phyloP scores from a whole-genome alignment of 805 yeast genomes.

The Starmerella tilneyi region DNA sequence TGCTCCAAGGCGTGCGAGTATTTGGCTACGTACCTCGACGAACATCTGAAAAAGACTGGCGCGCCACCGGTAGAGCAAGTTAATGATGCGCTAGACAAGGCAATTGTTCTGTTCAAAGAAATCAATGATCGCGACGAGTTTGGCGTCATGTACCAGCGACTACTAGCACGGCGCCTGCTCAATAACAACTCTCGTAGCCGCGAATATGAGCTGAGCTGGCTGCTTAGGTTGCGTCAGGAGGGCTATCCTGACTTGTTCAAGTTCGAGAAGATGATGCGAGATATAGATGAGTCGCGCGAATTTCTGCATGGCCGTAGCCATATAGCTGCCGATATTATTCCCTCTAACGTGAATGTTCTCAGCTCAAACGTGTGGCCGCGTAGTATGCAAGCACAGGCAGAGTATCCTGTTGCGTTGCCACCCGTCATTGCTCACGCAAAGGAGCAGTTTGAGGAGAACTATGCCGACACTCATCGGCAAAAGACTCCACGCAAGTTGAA shows the following conservation, averaged over 20 bases:
- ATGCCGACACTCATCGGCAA: constrained; percentile 26
- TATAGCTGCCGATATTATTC: constrained; percentile 37
- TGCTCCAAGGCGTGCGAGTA: constrained; percentile 8
- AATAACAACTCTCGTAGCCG: constrained; percentile 75
- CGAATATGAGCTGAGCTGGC: constrained; percentile 54
- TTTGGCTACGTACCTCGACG: constrained; percentile 52
- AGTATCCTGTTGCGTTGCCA: constrained; percentile 31
- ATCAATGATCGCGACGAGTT: constrained; percentile 90
- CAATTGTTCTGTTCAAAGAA: constrained; percentile 77
- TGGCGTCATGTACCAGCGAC: constrained; percentile 78
- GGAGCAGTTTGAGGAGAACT: constrained; percentile 42
- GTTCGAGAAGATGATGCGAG: constrained; percentile 89
- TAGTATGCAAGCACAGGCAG: constrained; percentile 17
- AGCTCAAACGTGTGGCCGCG: constrained; percentile 67
- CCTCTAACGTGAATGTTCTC: constrained; percentile 49
- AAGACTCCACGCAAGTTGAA: constrained; percentile 37
- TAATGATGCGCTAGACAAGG: constrained; percentile 56
- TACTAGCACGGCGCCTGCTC: constrained; percentile 79
- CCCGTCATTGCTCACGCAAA: constrained; percentile 36
- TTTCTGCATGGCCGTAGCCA: constrained; percentile 50
- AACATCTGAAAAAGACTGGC: constrained; percentile 59
- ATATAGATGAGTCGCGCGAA: constrained; percentile 60
- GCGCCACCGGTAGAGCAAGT: constrained; percentile 54
- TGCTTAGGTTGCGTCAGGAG: constrained; percentile 11
- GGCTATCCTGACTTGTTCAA: constrained; percentile 27